phyloP scores from a whole-genome alignment of 2,329 filamentous ascomycete genomes.

The Paraconiothyrium brasiliense region DNA sequence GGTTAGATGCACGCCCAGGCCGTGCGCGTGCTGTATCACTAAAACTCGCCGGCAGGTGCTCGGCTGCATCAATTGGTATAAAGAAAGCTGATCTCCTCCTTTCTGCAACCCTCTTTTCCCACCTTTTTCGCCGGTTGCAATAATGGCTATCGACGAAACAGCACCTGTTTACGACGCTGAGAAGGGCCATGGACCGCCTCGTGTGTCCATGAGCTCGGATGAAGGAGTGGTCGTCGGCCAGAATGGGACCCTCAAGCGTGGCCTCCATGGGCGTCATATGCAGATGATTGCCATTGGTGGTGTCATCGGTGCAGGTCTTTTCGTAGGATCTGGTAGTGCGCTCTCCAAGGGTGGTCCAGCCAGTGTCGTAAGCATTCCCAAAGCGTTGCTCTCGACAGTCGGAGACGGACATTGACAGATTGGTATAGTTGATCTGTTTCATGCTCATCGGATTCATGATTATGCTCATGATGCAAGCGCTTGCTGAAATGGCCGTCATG shows the following conservation, averaged over 20 bases:
- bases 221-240: constrained; percentile 16
- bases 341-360: constrained; percentile 57
- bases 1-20: constrained; percentile 5
- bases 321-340: constrained; percentile 55
- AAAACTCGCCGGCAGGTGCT: background rate
- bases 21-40: background rate
- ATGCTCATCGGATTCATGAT: constrained; percentile 47
- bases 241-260: constrained; percentile 23
- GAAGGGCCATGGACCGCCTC: constrained; percentile 19
- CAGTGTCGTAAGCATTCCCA: constrained; percentile 23
- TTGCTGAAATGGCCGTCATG: constrained; percentile 53
- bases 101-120: background rate
- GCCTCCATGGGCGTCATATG: constrained; percentile 29
- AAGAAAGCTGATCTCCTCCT: background rate
- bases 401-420: background rate
- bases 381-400: background rate
- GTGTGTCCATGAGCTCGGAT: constrained; percentile 9
- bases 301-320: constrained; percentile 42
- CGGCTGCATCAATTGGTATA: background rate
- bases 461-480: constrained; percentile 52
- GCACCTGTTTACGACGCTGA: constrained; percentile 21
- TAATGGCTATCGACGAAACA: background rate
- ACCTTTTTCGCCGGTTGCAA: background rate
- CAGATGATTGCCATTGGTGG: constrained; percentile 28
- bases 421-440: constrained; percentile 38